phyloP scores from a whole-genome alignment of 2,329 filamentous ascomycete genomes.

The Botrytis hyacinthi region DNA sequence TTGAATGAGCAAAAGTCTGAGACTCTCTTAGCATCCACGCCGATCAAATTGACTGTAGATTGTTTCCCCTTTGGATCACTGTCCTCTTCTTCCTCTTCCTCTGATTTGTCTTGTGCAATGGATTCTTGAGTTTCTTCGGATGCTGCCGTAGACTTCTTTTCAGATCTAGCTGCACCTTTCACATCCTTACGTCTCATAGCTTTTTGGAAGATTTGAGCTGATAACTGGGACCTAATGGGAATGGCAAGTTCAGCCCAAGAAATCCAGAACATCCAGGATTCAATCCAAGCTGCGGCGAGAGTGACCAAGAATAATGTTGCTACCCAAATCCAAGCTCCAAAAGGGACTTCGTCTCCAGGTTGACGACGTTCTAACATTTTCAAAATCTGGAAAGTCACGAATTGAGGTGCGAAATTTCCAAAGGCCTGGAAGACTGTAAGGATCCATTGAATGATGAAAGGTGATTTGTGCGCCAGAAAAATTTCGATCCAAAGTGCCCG shows the following conservation, averaged over 20 bases:
- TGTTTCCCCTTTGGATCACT: constrained; percentile 62
- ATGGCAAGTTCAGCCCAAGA: constrained; percentile 61
- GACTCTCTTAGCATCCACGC: constrained; percentile 70
- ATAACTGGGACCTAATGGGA: constrained; percentile 67
- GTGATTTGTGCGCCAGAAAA: constrained; percentile 53
- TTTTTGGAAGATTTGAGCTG: constrained; percentile 73
- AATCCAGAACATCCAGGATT: constrained; percentile 66
- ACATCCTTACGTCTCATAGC: constrained; percentile 75
- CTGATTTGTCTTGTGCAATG: constrained; percentile 34
- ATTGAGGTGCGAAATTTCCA: constrained; percentile 65
- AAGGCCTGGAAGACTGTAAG: constrained; percentile 45
- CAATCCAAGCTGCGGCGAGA: constrained; percentile 53
- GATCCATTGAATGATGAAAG: constrained; percentile 57
- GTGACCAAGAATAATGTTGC: constrained; percentile 60
- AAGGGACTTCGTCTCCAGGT: constrained; percentile 45
- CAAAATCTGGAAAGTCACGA: constrained; percentile 65
- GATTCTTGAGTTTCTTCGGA: constrained; percentile 30
- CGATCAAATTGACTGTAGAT: constrained; percentile 73
- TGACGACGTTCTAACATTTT: constrained; percentile 58
- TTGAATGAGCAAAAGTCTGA: constrained; percentile 67
- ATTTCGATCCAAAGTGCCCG: constrained; percentile 60
- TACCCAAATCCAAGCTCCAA: constrained; percentile 67
- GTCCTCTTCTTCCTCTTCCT: constrained; percentile 42
- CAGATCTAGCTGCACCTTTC: constrained; percentile 56
- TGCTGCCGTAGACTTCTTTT: constrained; percentile 39